Evolutionary conservation across 495 filamentous ascomycete species (phyloP).

Genomic region (Neurospora sp.): DNA sequence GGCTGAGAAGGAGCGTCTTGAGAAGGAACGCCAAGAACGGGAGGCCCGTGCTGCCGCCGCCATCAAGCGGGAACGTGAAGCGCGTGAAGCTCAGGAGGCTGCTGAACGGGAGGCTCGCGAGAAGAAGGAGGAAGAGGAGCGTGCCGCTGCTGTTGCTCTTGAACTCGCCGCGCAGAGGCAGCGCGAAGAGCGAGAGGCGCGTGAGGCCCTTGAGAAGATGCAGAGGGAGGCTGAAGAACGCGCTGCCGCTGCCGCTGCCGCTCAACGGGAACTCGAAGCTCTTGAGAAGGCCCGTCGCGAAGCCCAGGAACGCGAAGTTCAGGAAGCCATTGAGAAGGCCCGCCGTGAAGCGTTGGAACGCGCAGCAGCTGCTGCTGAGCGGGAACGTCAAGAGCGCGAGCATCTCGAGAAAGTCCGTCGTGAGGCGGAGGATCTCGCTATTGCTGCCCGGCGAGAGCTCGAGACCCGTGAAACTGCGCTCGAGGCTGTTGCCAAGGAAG

Average conservation of each 20-base stretch:
- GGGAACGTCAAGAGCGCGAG: neutral
- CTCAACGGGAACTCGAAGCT: neutral
- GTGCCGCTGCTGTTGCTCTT: neutral
- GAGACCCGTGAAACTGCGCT: neutral
- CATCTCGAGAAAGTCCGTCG: neutral
- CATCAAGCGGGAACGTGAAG: neutral
- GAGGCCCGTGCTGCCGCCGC: neutral
- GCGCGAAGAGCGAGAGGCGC: neutral
- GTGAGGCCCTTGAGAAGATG: neutral
- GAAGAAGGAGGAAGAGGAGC: neutral
- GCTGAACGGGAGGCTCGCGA: neutral
- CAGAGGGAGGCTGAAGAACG: neutral
- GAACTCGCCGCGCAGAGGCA: neutral
- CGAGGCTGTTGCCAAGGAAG: constrained; percentile 4
- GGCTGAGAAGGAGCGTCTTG: neutral
- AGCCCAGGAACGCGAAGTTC: neutral
- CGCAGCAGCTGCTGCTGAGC: neutral
- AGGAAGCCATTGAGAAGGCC: neutral
- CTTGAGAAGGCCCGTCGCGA: neutral
- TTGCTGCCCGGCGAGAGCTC: neutral
- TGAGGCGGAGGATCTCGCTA: neutral
- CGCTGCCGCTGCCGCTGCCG: neutral
- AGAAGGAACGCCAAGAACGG: neutral
- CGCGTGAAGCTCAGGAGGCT: neutral
- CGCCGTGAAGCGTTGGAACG: neutral